Percentiles rank a stretch among this genome's conserved stretches.
Evolutionary conservation across 2,329 filamentous ascomycete genomes (phyloP).

Genomic region (Exserohilum rostratum): DNA sequence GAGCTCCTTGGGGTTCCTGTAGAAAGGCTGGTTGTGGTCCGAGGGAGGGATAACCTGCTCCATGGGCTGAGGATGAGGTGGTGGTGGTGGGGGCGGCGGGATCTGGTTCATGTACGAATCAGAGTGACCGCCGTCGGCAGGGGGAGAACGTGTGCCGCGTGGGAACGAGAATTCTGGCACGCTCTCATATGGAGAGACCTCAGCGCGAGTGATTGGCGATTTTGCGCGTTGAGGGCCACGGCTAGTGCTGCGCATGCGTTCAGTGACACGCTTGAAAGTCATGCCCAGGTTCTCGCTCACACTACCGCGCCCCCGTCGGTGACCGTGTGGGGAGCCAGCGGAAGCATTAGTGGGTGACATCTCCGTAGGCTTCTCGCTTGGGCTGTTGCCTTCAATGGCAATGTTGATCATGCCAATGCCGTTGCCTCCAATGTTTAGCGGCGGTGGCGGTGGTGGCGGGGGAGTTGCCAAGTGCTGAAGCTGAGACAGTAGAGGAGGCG

Average conservation of each 20-base stretch:
- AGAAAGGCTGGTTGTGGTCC: slow-evolving; percentile 33
- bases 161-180: slow-evolving; percentile 45
- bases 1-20: slow-evolving; percentile 54
- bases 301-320: slow-evolving; percentile 61
- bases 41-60: slow-evolving; percentile 52
- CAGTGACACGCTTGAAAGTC: slow-evolving; percentile 55
- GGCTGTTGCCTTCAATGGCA: slow-evolving; percentile 52
- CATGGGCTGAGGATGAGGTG: slow-evolving; percentile 45
- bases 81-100: slow-evolving; percentile 47
- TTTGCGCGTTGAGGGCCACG: slow-evolving; percentile 55
- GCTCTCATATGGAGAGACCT: slow-evolving; percentile 53
- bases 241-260: slow-evolving; percentile 64
- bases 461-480: slow-evolving; percentile 65
- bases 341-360: slow-evolving; percentile 33
- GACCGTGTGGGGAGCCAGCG: slow-evolving; percentile 49
- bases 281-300: slow-evolving; percentile 64
- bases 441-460: slow-evolving; percentile 51
- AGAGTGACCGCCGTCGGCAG: slow-evolving; percentile 31
- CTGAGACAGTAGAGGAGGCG: slow-evolving; percentile 63
- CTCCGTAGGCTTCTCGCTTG: slow-evolving; percentile 32
- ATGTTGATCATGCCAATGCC: slow-evolving; percentile 53
- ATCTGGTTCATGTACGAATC: slow-evolving; percentile 39
- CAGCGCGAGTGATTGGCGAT: slow-evolving; percentile 47
- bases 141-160: slow-evolving; percentile 37
- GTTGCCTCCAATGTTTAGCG: slow-evolving; percentile 28